A percentile compares a stretch with the other conserved stretches of the same genome.
phyloP scores from a whole-genome alignment of 768 basidiomycete genomes.

The Floccularia luteovirens region DNA sequence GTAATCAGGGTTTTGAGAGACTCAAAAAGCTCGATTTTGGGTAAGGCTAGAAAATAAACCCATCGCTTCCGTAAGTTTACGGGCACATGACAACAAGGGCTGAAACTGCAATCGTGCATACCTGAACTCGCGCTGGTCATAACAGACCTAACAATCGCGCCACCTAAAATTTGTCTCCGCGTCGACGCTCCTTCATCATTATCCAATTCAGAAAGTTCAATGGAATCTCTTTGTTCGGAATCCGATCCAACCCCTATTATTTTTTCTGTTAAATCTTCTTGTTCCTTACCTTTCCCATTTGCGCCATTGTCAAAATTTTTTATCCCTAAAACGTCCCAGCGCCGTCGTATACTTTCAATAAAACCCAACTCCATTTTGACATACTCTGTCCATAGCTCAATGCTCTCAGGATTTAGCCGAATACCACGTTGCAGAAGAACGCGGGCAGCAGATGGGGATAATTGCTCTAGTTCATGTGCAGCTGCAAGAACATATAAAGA shows the following conservation, averaged over 20 bases:
- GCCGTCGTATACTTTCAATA: constrained; percentile 67
- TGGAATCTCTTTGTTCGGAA: not conserved
- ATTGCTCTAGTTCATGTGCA: constrained; percentile 69
- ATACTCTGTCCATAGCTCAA: constrained; percentile 84
- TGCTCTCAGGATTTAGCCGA: constrained; percentile 63
- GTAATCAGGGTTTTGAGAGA: constrained; percentile 27
- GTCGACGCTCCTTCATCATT: constrained; percentile 46
- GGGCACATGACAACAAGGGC: no score
- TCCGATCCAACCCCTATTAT: constrained; percentile 22
- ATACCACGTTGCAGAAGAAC: constrained; percentile 81
- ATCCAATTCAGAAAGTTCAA: constrained; percentile 33
- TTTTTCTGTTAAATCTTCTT: constrained; percentile 19
- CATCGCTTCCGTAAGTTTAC: no score
- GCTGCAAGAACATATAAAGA: constrained; percentile 81
- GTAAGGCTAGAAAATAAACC: constrained; percentile 25
- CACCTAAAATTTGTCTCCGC: constrained; percentile 62
- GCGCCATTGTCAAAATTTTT: constrained; percentile 10
- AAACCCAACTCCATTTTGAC: constrained; percentile 87
- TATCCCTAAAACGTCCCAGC: constrained; percentile 80
- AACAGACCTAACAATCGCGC: constrained; percentile 75
- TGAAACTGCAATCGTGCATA: constrained; percentile 19
- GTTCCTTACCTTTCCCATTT: constrained; percentile 14
- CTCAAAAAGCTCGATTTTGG: constrained; percentile 32
- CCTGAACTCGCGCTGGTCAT: constrained; percentile 71
- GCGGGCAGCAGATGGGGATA: constrained; percentile 73